Conservation (phyloP, 2,329 filamentous ascomycete species). For the Paracorniculantispora psalliotae region DNA sequence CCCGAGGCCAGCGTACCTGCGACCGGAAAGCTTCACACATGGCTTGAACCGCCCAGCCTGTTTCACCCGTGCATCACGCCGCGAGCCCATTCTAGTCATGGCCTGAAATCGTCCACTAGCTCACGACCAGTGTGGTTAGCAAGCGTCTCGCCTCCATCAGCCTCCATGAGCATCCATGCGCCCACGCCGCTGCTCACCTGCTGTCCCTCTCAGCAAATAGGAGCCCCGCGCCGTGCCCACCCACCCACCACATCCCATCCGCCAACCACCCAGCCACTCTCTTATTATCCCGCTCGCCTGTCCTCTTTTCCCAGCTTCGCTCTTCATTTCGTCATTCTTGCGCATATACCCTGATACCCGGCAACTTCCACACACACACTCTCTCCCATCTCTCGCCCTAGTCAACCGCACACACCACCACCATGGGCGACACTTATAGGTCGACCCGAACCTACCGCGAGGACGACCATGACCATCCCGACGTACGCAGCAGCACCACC, state of each 20-base stretch:
- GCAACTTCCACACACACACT: neutral
- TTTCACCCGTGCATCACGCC: neutral
- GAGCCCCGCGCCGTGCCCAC: conserved; percentile 10
- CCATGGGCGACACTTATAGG: conserved; percentile 30
- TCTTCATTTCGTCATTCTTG: neutral
- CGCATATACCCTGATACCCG: neutral
- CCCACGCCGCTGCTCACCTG: conserved; percentile 7
- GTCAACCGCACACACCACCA: neutral
- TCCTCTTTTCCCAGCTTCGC: neutral
- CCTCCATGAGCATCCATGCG: conserved; percentile 1
- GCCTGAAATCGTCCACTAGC: too few relatives aligned
- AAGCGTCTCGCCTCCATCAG: too few relatives aligned
- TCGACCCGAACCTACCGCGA: conserved; percentile 32
- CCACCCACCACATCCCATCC: conserved; percentile 22
- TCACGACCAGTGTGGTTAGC: too few relatives aligned
- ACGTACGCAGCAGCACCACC: conserved; percentile 38
- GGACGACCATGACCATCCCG: conserved; percentile 36
- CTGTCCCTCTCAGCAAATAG: conserved; percentile 4
- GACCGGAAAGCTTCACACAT: neutral
- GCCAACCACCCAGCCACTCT: conserved; percentile 21
- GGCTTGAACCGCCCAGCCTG: too few relatives aligned
- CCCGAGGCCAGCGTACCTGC: neutral
- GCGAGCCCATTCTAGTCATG: neutral
- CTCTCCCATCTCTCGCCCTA: neutral
- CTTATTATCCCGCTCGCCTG: neutral